phyloP scores from a whole-genome alignment of 495 filamentous ascomycete genomes.

The Tricharina praecox region DNA sequence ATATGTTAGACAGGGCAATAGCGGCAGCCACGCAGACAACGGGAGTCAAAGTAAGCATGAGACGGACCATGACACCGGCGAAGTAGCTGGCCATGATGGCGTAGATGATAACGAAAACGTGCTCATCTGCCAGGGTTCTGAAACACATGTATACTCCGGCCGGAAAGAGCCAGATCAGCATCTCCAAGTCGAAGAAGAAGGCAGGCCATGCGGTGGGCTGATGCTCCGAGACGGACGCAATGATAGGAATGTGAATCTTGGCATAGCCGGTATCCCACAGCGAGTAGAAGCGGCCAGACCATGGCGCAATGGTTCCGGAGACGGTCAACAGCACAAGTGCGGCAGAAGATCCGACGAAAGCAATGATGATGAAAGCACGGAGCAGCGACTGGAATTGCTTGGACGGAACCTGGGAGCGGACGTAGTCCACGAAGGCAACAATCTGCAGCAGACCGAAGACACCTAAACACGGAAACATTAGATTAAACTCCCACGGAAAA shows the following conservation, averaged over 20 bases:
- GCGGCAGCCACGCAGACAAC: constrained; percentile 92
- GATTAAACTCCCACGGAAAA: no score
- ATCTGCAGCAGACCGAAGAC: constrained; percentile 93
- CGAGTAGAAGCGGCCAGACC: constrained; percentile 98
- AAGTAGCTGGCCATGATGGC: constrained; percentile 92
- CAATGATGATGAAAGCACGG: constrained; percentile 58
- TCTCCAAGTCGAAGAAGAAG: constrained; percentile 97
- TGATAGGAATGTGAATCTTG: constrained; percentile 99
- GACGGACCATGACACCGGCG: constrained; percentile 94
- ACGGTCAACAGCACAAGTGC: constrained; percentile 68
- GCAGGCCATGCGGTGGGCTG: constrained; percentile 99
- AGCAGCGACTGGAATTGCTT: constrained; percentile 83
- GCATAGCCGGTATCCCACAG: constrained; percentile 98
- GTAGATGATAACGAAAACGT: constrained; percentile 97
- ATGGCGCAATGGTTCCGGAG: constrained; percentile 83
- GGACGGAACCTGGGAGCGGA: constrained; percentile 70
- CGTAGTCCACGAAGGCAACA: constrained; percentile 79
- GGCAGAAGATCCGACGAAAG: constrained; percentile 51
- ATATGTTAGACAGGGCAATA: constrained; percentile 68
- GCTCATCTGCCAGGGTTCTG: constrained; percentile 80
- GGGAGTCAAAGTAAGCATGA: constrained; percentile 95
- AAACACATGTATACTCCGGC: constrained; percentile 98
- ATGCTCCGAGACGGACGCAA: constrained; percentile 97
- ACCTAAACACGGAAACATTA: no score
- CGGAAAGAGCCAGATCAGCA: constrained; percentile 98